Conservation (phyloP, 164 flowering plant species). For the Buxus sempervirens region DNA sequence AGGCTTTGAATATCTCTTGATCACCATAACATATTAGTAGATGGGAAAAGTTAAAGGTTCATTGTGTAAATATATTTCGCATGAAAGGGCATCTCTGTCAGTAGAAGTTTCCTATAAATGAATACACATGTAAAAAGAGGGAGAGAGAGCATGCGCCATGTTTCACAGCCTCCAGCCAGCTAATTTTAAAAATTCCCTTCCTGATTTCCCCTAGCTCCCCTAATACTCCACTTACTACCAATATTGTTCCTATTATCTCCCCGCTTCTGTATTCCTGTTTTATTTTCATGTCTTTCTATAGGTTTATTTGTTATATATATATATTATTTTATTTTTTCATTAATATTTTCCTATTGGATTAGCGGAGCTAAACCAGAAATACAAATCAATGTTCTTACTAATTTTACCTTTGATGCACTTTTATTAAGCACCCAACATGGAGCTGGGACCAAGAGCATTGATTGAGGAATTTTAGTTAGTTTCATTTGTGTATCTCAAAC, state of each 20-base stretch:
- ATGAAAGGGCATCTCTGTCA: background rate
- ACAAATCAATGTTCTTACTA: background rate
- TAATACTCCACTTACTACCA: no score
- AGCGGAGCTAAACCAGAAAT: background rate
- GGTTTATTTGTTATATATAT: background rate
- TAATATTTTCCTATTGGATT: no score
- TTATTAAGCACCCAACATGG: background rate
- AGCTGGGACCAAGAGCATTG: background rate
- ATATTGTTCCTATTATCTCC: background rate
- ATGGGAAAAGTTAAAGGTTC: background rate
- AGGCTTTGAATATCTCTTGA: no score
- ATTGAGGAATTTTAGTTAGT: slow-evolving; percentile 1
- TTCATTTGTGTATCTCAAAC: background rate
- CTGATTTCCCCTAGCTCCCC: no score
- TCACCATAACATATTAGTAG: no score
- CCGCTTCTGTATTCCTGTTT: background rate
- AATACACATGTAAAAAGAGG: background rate
- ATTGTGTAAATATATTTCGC: background rate
- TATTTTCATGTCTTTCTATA: background rate
- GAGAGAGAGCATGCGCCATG: background rate
- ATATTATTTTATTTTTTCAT: no score
- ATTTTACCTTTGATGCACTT: background rate
- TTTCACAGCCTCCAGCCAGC: background rate
- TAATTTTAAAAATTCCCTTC: no score
- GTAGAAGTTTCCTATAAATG: background rate